phyloP scores from a whole-genome alignment of 441 rosid species.

The Jatropha multifida region DNA sequence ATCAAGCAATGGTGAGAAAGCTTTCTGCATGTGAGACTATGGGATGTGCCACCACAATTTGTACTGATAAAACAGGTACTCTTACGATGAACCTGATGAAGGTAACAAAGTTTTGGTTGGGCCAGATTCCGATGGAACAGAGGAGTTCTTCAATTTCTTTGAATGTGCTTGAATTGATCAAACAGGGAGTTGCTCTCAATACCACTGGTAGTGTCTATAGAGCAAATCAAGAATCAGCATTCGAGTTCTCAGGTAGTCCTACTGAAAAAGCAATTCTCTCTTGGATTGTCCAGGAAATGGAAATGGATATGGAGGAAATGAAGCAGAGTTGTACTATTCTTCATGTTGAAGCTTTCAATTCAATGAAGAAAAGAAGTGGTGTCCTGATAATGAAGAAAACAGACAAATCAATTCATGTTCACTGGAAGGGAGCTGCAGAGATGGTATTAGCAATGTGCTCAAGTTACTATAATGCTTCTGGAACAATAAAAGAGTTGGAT shows the following conservation, averaged over 20 bases:
- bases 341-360: slow-evolving; percentile 55
- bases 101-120: slow-evolving; percentile 40
- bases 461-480: slow-evolving; percentile 41
- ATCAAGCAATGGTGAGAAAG: slow-evolving; percentile 45
- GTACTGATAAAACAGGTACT: slow-evolving; percentile 46
- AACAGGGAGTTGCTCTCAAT: slow-evolving; percentile 59
- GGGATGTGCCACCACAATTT: slow-evolving; percentile 48
- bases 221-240: slow-evolving; percentile 11
- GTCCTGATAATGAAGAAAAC: slow-evolving; percentile 28
- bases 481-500: slow-evolving; percentile 23
- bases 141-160: slow-evolving; percentile 43
- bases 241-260: slow-evolving; percentile 49
- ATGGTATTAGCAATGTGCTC: slow-evolving; percentile 50
- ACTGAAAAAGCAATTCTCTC: slow-evolving; percentile 56
- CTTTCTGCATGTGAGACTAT: slow-evolving; percentile 47
- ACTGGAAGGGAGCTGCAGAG: slow-evolving; percentile 61
- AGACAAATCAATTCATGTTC: slow-evolving; percentile 29
- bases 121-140: slow-evolving; percentile 44
- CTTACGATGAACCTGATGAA: slow-evolving; percentile 41
- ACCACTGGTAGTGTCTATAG: slow-evolving; percentile 53
- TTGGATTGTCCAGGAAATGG: slow-evolving; percentile 44
- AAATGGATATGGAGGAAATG: slow-evolving; percentile 49
- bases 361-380: slow-evolving; percentile 42
- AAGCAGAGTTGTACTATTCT: slow-evolving; percentile 31
- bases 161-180: slow-evolving; percentile 38